A percentile compares a stretch with the other conserved stretches of the same genome.
Conservation (phyloP, 176 grass and related monocot genomes). For the Triticum timopheevii region DNA sequence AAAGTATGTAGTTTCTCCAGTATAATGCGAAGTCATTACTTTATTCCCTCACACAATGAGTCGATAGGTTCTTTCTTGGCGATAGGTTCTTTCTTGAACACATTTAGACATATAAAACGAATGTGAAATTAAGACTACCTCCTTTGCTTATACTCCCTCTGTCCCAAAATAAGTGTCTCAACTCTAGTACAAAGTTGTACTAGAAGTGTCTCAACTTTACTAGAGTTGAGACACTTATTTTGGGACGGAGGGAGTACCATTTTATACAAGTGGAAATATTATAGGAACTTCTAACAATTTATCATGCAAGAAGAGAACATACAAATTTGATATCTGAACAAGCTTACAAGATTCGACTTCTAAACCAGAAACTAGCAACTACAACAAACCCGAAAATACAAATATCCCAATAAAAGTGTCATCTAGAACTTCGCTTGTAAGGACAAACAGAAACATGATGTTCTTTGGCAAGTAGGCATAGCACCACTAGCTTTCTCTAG, state of each 20-base stretch:
- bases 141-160: neutral
- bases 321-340: constrained; percentile 6
- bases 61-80: neutral
- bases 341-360: constrained; percentile 4
- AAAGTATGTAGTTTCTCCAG: neutral
- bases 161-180: no score
- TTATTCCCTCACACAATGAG: neutral
- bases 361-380: neutral
- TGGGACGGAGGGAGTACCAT: neutral
- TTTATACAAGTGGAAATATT: constrained; percentile 15
- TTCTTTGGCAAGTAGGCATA: neutral
- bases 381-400: neutral
- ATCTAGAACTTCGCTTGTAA: neutral
- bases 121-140: neutral
- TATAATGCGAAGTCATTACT: neutral
- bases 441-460: neutral
- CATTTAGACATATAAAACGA: neutral
- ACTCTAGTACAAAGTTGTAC: no score
- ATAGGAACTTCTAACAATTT: neutral
- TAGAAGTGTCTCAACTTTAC: no score
- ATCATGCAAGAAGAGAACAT: neutral
- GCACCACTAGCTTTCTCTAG: neutral
- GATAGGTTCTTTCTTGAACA: neutral
- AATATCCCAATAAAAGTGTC: neutral
- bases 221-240: no score